Percentiles rank a stretch among this genome's conserved stretches.
phyloP scores from a whole-genome alignment of 306 rosid species.

The Cotoneaster glaucophyllus region DNA sequence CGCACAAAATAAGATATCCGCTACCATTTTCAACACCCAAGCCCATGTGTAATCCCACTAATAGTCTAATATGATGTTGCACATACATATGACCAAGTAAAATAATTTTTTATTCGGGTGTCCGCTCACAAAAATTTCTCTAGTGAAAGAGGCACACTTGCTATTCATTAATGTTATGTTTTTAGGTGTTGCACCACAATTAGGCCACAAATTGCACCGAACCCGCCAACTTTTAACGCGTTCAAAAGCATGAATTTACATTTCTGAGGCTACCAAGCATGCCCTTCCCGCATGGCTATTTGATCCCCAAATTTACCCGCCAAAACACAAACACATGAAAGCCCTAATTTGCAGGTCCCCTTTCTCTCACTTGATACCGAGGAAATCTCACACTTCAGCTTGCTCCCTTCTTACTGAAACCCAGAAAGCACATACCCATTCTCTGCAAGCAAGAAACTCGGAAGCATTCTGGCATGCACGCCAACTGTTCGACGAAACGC shows the following conservation, averaged over 20 bases:
- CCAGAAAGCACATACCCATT: conserved; percentile 11
- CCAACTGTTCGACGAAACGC: conserved; percentile 55
- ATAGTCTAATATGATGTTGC: no score
- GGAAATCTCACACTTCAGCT: conserved; percentile 28
- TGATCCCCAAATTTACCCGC: neutral
- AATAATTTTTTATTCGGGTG: no score
- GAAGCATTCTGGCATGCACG: conserved; percentile 37
- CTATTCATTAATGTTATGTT: no score
- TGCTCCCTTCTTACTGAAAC: conserved; percentile 25
- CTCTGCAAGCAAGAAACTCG: conserved; percentile 9
- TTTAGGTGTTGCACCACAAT: no score
- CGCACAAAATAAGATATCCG: no score
- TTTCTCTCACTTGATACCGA: conserved; percentile 17
- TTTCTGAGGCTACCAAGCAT: neutral
- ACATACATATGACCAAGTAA: no score
- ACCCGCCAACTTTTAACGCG: neutral
- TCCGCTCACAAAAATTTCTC: no score
- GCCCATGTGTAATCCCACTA: no score
- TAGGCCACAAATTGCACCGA: neutral
- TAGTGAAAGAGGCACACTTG: no score
- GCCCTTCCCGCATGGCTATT: neutral
- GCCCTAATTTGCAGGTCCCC: conserved; percentile 21
- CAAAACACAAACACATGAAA: conserved; percentile 25
- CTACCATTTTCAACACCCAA: no score
- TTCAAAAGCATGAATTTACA: neutral